Percentiles rank a stretch among this genome's conserved stretches.
Evolutionary conservation across 2,329 filamentous ascomycete species (phyloP).

Genomic region (Fusarium sp.): DNA sequence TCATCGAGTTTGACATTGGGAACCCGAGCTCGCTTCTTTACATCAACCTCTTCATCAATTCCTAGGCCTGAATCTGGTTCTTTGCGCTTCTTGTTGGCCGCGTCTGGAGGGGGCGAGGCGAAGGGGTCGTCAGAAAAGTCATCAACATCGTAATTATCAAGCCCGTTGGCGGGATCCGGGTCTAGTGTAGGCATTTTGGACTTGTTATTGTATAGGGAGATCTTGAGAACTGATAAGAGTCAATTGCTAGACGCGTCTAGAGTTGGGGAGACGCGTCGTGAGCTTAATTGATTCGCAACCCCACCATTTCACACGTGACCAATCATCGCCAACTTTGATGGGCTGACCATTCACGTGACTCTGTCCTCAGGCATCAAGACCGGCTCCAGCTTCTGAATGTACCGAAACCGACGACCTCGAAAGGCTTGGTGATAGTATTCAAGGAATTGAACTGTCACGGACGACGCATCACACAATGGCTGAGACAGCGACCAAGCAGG

Average conservation of each 20-base stretch:
- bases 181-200: slow-evolving; percentile 36
- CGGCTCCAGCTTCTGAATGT: slow-evolving; percentile 40
- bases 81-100: slow-evolving; percentile 60
- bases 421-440: slow-evolving; percentile 42
- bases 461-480: slow-evolving; percentile 51
- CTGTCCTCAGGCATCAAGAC: slow-evolving; percentile 46
- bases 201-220: not conserved
- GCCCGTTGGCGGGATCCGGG: slow-evolving; percentile 54
- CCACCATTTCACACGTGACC: slow-evolving; percentile 14
- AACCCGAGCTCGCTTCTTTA: slow-evolving; percentile 77
- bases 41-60: slow-evolving; percentile 86
- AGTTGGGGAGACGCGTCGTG: slow-evolving; percentile 37
- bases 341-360: slow-evolving; percentile 48
- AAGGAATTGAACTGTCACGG: slow-evolving; percentile 46
- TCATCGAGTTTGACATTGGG: slow-evolving; percentile 91
- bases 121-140: slow-evolving; percentile 62
- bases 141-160: slow-evolving; percentile 81
- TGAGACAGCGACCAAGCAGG: slow-evolving; percentile 53
- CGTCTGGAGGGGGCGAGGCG: slow-evolving; percentile 56
- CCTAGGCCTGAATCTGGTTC: slow-evolving; percentile 69
- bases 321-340: slow-evolving; percentile 24
- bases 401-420: slow-evolving; percentile 41
- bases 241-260: slow-evolving; percentile 26
- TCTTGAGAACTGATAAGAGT: not conserved
- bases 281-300: slow-evolving; percentile 39